Evolutionary conservation across 148 eudicot species (phyloP), one percentile per base, ranked within the genome.

Genomic region (Chenopodium suecicum): DNA sequence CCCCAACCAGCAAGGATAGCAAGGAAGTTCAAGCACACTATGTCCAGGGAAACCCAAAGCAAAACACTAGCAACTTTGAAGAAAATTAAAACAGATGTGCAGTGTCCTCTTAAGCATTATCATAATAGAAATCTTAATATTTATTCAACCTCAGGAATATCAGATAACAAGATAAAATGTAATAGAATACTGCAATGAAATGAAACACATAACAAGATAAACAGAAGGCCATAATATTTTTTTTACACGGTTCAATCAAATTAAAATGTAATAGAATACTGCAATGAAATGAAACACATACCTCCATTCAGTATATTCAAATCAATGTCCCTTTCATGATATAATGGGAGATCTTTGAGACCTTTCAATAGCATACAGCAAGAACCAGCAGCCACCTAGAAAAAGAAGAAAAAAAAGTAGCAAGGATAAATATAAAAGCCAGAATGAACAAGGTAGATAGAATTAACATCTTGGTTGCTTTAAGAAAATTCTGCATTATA

Each of bases 261-360:
- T 2, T 52, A 29, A 7, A 4, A 22, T 2, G 25, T 25, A 12
- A 66, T 58, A 10, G 14, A 37, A 77, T 58, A 9, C 16, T 19
- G 22, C 48, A 29, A 19, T 56, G 27, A 85, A 29, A 31, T 62
- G 67, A 48, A 20, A 11, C 12, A 37, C 84, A 56, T 85, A 94
- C 99, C 98, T 83, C 80, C 84, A 73, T 88, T 86, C 80, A 95
- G 91, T 79, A 48, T 75, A 71, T 68, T 80, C 86, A 94, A 81
- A 82, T 94, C 88, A 67, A 85, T 83, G 72, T 90, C 89, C 83
- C 77, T 80, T 86, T 80, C 92, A 72, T 83, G 81, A 78, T 81
- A 90, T 63, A 89, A 41, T 50, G 86, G 79, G 68, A 88, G 91
- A 72, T 70, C 80, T 70, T 82, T 81, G 76, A 87, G 87, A 80